Conservation (phyloP, 768 basidiomycete genomes). For the Royoungia palumana region DNA sequence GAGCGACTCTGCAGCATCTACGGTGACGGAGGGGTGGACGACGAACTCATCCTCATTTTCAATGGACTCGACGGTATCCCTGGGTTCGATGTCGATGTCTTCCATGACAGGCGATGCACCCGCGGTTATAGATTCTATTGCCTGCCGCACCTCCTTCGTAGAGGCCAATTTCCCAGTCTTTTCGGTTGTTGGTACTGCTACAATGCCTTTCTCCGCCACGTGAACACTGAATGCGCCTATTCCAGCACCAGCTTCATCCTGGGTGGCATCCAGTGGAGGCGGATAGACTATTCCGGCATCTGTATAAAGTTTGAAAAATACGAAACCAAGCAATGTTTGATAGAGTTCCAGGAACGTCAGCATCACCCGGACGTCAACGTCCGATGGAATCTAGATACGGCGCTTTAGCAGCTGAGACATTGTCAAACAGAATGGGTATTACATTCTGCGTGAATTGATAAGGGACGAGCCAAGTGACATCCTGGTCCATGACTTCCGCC, state of each 20-base stretch:
- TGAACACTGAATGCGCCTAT: slow-evolving; percentile 84
- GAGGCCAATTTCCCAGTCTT: slow-evolving; percentile 39
- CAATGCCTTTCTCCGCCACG: slow-evolving; percentile 34
- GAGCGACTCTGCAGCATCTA: slow-evolving; percentile 45
- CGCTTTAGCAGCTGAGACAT: slow-evolving; percentile 3
- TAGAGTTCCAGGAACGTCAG: slow-evolving; percentile 97
- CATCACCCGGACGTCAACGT: slow-evolving; percentile 98
- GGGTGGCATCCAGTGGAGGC: slow-evolving; percentile 79
- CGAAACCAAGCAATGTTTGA: slow-evolving; percentile 93
- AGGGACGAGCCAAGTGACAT: slow-evolving; percentile 92
- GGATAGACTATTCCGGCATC: slow-evolving; percentile 91
- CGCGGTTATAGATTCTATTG: slow-evolving; percentile 44
- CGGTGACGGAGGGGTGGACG: slow-evolving; percentile 51
- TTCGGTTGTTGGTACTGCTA: slow-evolving; percentile 15
- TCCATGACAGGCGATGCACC: slow-evolving; percentile 23
- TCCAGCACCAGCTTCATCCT: slow-evolving; percentile 83
- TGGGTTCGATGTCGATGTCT: slow-evolving; percentile 38
- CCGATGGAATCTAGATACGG: slow-evolving; percentile 71
- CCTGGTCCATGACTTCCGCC: slow-evolving; percentile 90
- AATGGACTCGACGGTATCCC: slow-evolving; percentile 25
- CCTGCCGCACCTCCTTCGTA: slow-evolving; percentile 51
- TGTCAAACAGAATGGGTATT: slow-evolving; percentile 23
- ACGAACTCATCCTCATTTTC: slow-evolving; percentile 67
- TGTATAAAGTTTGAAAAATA: slow-evolving; percentile 98
- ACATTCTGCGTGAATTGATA: slow-evolving; percentile 97